Evolutionary conservation across 495 filamentous ascomycete species (phyloP), one percentile per base, ranked within the genome.

Genomic region (Penicillium malachiteum): DNA sequence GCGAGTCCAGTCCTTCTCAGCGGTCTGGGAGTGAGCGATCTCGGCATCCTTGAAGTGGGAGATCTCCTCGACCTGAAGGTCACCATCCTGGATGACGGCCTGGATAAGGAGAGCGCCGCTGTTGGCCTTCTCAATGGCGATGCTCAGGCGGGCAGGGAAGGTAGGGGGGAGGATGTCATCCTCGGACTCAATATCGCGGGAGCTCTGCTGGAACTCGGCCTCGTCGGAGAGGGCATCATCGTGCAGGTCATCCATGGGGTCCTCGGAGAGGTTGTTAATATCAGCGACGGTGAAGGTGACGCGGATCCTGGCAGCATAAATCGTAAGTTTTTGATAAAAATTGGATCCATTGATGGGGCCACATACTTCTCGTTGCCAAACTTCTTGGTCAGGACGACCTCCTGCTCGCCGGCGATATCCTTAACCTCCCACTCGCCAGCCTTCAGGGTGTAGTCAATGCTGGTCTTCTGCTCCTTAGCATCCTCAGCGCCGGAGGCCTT

Each of bases 221-320:
- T 85, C 80, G 60, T 81, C 81, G 34, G 65, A 70, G 34, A 83
- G 71, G 50, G 70, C 69, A 50, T 63, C 66, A 43, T 78, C 59
- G 62, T 71, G 71, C 55, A 77, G 78, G 37, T 85, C 76, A 18
- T 81, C 76, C 62, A 63, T 59, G 8, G 60, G 56, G 57, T 88
- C 79, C 50, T 84, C 75, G 51, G 87, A 82, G 64, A 87, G 76
- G 76, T 82, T 83, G 74, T 88, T 86, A 43, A 99, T 81, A 70
- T 97, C 95, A 60, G 89, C 85, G 68, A 96, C 92, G 59, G 92
- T 94, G 81, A 98, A 98, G 58, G 86, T 85, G 58, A 97, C 83
- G 54, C 86, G 86, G 78, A 99, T 96, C 59, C 91, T 96, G 45
- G 39, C 3, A 57, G 7, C 54, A 33, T 18, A 50, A 48, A 17